Conservation (phyloP, 805 yeast species). For the Tetrapisispora nanseiensis region DNA sequence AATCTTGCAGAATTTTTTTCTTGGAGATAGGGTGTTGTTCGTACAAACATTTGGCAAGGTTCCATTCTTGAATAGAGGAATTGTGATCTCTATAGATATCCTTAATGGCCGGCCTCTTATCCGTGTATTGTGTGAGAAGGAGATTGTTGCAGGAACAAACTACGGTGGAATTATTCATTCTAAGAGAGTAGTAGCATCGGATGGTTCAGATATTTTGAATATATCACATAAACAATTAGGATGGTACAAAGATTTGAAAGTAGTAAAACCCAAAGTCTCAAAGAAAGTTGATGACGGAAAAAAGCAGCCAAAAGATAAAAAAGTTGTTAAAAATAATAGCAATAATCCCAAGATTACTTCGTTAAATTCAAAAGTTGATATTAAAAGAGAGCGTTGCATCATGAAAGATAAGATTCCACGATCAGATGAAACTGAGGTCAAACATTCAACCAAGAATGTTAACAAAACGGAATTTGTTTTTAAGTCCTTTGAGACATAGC, state of each 20-base stretch:
- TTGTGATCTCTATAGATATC: conserved; percentile 68
- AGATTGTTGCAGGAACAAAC: conserved; percentile 70
- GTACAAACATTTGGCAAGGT: conserved; percentile 82
- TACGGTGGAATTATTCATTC: conserved; percentile 67
- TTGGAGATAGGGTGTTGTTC: conserved; percentile 86
- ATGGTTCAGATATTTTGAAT: conserved; percentile 72
- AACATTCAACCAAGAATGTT: too few species aligned
- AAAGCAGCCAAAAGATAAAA: background rate
- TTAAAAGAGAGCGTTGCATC: too few species aligned
- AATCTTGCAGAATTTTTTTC: conserved; percentile 51
- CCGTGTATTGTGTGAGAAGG: conserved; percentile 74
- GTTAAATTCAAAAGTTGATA: too few species aligned
- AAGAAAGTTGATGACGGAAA: background rate
- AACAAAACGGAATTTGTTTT: too few species aligned
- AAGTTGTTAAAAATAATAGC: too few species aligned
- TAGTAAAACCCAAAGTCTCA: background rate
- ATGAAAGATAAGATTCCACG: too few species aligned
- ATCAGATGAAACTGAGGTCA: too few species aligned
- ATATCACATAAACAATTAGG: conserved; percentile 31
- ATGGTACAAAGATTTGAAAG: background rate
- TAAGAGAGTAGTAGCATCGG: conserved; percentile 75
- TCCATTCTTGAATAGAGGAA: conserved; percentile 77
- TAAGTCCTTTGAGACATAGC: too few species aligned
- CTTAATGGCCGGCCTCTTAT: conserved; percentile 43
- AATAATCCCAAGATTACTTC: too few species aligned